Base-by-base conservation (phyloP, 768 basidiomycete species). In the Russula lepida region DNA sequence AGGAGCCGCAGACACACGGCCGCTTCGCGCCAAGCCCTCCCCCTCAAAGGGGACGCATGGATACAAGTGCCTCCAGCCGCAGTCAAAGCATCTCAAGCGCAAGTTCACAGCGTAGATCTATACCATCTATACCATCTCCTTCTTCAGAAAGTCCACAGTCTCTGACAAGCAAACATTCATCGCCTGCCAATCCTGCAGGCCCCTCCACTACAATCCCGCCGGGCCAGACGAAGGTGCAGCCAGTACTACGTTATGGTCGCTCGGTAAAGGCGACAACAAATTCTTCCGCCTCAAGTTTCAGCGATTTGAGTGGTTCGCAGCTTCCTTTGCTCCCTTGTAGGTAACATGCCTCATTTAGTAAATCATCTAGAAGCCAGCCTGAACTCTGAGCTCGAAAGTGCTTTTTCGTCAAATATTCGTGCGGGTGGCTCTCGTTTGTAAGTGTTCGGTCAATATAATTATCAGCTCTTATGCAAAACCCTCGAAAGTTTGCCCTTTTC, bases 201-300 rank as follows among this genome's bases (percentile, higher is more conserved):
- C 58, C 66, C 4, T 47, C 60, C 19, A 52, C 58, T 7, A 17
- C 56, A 12, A 60, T 39, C 39, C 50, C 47, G n/a, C 37, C 17
- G 47, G 60, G 30, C 47, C 66, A 56, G 41, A 48, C 35, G 54
- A 54, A 12, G 66, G 66, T n/a, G 7, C 55, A 61, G 35, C 48
- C 59, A 39, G 25, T 61, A 48, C 27, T 63, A 55, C 76, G 79
- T 21, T 78, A 82, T 67, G 74, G 76, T 28, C 74, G 79, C 33
- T 67, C 77, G 56, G 74, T 75, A 54, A 77, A 72, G 59, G 74
- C 46, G 30, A 66, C 48, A 25, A 68, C 72, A 39, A 83, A 84
- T 3, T 91, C 89, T 25, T 83, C 85, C 46, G 82, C 89, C 0
- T 91, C 89, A 7, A 84, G 91, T 71, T 91, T 92, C 67, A 92